A percentile compares a stretch with the other conserved stretches of the same genome.
Conservation (phyloP, 768 basidiomycete genomes). For the Trametes coccinea region DNA sequence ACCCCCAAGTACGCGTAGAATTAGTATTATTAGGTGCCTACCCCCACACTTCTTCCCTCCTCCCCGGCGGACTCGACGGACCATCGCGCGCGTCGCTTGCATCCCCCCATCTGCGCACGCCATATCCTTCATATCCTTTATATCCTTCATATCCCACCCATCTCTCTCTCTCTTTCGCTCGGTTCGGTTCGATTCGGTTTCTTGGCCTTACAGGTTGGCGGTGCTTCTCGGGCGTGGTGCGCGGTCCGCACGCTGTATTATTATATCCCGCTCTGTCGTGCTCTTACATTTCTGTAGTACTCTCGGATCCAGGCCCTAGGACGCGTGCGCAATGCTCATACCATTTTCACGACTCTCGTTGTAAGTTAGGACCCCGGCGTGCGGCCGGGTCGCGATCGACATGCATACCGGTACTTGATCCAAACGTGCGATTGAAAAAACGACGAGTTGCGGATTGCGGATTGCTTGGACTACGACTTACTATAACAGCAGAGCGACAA, state of each 20-base stretch:
- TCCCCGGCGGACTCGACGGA: too few relatives aligned
- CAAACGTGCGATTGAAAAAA: too few relatives aligned
- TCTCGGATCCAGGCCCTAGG: not conserved
- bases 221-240: not conserved
- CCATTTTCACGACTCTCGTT: too few relatives aligned
- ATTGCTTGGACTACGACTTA: slow-evolving; percentile 1
- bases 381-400: too few relatives aligned
- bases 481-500: not conserved
- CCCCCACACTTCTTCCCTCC: too few relatives aligned
- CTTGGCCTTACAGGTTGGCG: not conserved
- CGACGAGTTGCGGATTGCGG: not conserved
- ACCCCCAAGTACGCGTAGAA: too few relatives aligned
- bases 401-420: too few relatives aligned
- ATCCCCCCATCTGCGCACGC: too few relatives aligned
- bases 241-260: slow-evolving; percentile 5
- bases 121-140: not conserved
- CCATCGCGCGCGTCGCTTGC: too few relatives aligned
- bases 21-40: too few relatives aligned
- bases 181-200: not conserved
- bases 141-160: not conserved
- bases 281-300: slow-evolving; percentile 7
- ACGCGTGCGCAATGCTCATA: not conserved
- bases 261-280: slow-evolving; percentile 3
- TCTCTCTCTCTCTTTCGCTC: not conserved
- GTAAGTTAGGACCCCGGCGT: too few relatives aligned